phyloP scores from a whole-genome alignment of 2,329 filamentous ascomycete species.

The Aureobasidium sp. region DNA sequence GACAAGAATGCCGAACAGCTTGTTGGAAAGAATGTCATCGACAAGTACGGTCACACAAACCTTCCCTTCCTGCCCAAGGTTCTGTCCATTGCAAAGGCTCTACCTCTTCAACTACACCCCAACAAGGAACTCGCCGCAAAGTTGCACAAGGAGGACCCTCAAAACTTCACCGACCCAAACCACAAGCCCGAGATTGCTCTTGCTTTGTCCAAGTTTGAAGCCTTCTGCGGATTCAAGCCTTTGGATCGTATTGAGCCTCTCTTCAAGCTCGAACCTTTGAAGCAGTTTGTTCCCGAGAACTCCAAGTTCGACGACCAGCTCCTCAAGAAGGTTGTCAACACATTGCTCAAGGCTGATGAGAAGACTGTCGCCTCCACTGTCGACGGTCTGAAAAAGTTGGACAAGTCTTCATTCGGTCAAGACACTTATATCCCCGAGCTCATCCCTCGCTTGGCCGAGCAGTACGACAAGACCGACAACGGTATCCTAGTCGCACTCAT shows the following conservation, averaged over 20 bases:
- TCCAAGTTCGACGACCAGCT: constrained; percentile 50
- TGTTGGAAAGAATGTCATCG: constrained; percentile 54
- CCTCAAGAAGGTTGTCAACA: constrained; percentile 50
- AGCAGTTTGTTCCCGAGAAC: constrained; percentile 46
- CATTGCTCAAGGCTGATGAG: constrained; percentile 49
- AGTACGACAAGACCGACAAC: constrained; percentile 58
- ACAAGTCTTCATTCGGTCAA: constrained; percentile 44
- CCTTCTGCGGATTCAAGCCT: constrained; percentile 69
- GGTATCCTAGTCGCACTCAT: constrained; percentile 63
- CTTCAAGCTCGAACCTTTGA: constrained; percentile 50
- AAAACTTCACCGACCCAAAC: constrained; percentile 63
- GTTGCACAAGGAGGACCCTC: constrained; percentile 57
- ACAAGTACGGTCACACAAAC: constrained; percentile 55
- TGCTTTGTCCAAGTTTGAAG: constrained; percentile 63
- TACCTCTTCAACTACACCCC: constrained; percentile 69
- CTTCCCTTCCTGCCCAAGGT: constrained; percentile 71
- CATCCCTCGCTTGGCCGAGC: constrained; percentile 55
- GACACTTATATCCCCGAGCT: constrained; percentile 57
- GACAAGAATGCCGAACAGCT: constrained; percentile 55
- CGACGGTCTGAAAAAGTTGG: constrained; percentile 43
- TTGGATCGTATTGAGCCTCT: constrained; percentile 52
- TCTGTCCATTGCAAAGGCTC: constrained; percentile 66
- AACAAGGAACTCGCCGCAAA: constrained; percentile 59
- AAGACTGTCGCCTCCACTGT: constrained; percentile 48
- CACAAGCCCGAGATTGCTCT: constrained; percentile 77